These are phyloP conservation scores for Luffa acutangula DNA, from an alignment of 306 rosid genomes.

Conservation along the genomic window DNA sequence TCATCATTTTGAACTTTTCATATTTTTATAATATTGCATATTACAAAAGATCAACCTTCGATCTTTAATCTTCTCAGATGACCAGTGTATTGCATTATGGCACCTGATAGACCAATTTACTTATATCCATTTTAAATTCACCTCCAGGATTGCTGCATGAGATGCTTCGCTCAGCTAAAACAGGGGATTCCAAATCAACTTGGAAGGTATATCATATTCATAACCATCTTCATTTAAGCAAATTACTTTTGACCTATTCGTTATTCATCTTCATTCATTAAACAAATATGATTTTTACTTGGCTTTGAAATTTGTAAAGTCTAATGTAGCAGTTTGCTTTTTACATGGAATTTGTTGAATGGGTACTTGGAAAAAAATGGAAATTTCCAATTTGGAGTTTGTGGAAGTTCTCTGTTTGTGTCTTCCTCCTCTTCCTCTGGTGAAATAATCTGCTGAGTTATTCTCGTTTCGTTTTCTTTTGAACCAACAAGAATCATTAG, in stretches of 20 bases:
- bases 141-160: constrained; percentile 67
- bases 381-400: background rate
- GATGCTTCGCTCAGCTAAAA: constrained; percentile 78
- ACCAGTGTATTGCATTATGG: background rate
- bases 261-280: background rate
- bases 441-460: background rate
- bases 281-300: background rate
- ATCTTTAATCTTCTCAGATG: background rate
- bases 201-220: constrained; percentile 62
- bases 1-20: background rate
- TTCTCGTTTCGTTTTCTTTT: background rate
- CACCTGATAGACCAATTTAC: background rate
- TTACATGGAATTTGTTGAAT: background rate
- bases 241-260: background rate
- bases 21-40: background rate
- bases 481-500: background rate
- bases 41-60: background rate
- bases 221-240: background rate
- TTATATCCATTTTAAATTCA: constrained; percentile 3
- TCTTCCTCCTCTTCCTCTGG: background rate
- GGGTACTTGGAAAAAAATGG: background rate
- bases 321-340: background rate
- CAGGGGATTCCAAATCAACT: constrained; percentile 80
- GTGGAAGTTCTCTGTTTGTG: background rate
- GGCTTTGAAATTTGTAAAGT: background rate